Base-by-base conservation (phyloP, 495 filamentous ascomycete genomes). In the Penicillium angulare region DNA sequence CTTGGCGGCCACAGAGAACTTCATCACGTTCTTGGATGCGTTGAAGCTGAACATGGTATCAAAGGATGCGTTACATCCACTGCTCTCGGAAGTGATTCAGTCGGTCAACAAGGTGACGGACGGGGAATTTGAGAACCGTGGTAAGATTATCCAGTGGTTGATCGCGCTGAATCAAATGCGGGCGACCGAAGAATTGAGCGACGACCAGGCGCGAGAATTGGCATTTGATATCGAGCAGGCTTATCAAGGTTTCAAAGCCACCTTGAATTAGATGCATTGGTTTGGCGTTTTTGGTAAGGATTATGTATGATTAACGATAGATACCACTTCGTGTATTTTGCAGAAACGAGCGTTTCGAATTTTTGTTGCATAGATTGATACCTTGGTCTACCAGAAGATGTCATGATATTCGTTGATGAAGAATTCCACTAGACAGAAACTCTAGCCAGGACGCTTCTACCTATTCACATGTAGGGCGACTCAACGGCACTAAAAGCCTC, bases 131-230 rank as follows among this genome's bases (percentile, higher is more conserved):
- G 90, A 96, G 53, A 89, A 86, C 56, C 84, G 92, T 59, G 90
- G 88, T 34, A 97, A 97, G 77, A 97, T 99, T 59, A 89, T 99
- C 34, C 90, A 95, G 63, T 99, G 95, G 95, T 76, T 99, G 57
- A 99, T 99, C 60, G 83, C 87, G 21, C 74, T 99, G 56, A 97
- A 99, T 65, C 90, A 95, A 68, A 97, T 97, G 93, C 86, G 89
- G 55, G 92, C 90, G 17, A 90, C 90, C 2, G 91, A 97, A 53
- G 91, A 96, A 65, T 69, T 99, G 59, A 85, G 76, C 49, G 88
- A 96, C 60, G 86, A 90, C 13, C 90, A 97, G 69, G 86, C 86
- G 5, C 77, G 95, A 40, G 88, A 99, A 67, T 75, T 97, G 56
- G 80, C 88, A 31, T 82, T 95, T 64, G 88, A 95, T 64, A 93